These are phyloP conservation scores for Rubus parviflorus DNA, from an alignment of 306 rosid species.

Conservation along the genomic window DNA sequence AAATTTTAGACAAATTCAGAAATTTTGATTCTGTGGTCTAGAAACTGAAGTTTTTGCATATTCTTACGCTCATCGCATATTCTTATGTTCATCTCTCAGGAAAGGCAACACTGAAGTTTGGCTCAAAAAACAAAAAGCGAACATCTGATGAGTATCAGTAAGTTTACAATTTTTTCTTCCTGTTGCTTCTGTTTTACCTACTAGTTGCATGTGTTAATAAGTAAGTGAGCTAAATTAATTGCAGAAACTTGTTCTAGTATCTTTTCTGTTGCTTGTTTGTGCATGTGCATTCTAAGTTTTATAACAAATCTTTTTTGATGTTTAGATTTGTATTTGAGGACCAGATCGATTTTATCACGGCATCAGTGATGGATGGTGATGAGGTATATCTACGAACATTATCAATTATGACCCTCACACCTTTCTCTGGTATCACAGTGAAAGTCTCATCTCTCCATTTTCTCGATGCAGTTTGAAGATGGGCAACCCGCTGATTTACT, in stretches of 20 bases:
- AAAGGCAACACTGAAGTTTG: constrained; percentile 76
- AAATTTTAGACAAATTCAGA: constrained; percentile 19
- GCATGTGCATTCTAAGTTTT: background rate
- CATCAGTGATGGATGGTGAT: constrained; percentile 88
- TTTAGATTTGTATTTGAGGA: constrained; percentile 87
- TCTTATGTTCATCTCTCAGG: constrained; percentile 43
- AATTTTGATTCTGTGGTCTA: constrained; percentile 15
- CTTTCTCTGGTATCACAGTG: background rate
- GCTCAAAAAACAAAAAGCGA: constrained; percentile 81
- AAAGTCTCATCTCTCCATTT: constrained; percentile 33
- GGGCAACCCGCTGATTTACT: constrained; percentile 46
- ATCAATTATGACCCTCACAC: constrained; percentile 4
- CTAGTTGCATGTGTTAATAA: constrained; percentile 6
- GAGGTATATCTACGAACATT: constrained; percentile 42
- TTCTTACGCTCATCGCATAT: background rate
- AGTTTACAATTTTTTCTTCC: constrained; percentile 32
- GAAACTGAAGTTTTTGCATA: too few relatives aligned
- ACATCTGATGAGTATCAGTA: constrained; percentile 82
- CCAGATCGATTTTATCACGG: constrained; percentile 93
- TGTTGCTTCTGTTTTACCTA: background rate
- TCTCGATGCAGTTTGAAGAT: constrained; percentile 53
- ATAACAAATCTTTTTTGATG: constrained; percentile 14
- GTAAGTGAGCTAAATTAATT: constrained; percentile 12
- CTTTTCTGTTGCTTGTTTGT: constrained; percentile 12
- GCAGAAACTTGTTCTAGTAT: constrained; percentile 11